Evolutionary conservation across 2,329 filamentous ascomycete species (phyloP).

Genomic region (Trichophyton schoenleinii): DNA sequence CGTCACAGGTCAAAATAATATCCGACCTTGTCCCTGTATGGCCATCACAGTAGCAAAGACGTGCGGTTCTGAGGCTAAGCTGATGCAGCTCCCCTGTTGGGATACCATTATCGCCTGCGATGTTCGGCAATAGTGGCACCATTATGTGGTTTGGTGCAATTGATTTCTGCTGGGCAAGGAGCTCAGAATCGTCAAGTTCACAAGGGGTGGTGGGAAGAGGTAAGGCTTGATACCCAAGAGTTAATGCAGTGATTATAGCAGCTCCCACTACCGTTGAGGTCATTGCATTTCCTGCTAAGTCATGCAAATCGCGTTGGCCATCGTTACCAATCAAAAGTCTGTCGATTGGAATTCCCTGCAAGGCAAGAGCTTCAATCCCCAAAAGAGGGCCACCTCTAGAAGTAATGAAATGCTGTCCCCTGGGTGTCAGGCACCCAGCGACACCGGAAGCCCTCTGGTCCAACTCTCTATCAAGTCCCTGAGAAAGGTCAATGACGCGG

Average conservation of each 20-base stretch:
- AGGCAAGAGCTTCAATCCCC: slow-evolving; percentile 48
- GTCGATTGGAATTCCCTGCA: slow-evolving; percentile 57
- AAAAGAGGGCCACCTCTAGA: slow-evolving; percentile 48
- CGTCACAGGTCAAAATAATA: slow-evolving; percentile 36
- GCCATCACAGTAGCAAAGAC: slow-evolving; percentile 48
- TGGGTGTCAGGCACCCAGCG: slow-evolving; percentile 55
- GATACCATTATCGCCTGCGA: slow-evolving; percentile 6
- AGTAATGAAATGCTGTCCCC: slow-evolving; percentile 49
- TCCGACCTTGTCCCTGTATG: slow-evolving; percentile 26
- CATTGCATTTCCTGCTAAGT: slow-evolving; percentile 73
- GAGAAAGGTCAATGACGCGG: slow-evolving; percentile 50
- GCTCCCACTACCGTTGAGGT: slow-evolving; percentile 57
- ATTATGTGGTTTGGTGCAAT: slow-evolving; percentile 12
- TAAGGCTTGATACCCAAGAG: slow-evolving; percentile 27
- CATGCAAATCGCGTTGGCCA: slow-evolving; percentile 48
- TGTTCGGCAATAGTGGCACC: slow-evolving; percentile 11
- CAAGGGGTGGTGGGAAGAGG: slow-evolving; percentile 11
- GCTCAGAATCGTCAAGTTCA: neutral
- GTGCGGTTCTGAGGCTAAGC: slow-evolving; percentile 25
- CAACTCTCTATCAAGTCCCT: slow-evolving; percentile 54
- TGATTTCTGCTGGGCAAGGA: neutral
- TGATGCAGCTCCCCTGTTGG: slow-evolving; percentile 15
- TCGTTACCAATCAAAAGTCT: slow-evolving; percentile 53
- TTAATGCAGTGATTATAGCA: slow-evolving; percentile 48
- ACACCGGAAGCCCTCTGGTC: slow-evolving; percentile 43